A percentile compares a stretch with the other conserved stretches of the same genome.
Conservation (phyloP, 208 protist genomes). For the Leishmania turanica region DNA sequence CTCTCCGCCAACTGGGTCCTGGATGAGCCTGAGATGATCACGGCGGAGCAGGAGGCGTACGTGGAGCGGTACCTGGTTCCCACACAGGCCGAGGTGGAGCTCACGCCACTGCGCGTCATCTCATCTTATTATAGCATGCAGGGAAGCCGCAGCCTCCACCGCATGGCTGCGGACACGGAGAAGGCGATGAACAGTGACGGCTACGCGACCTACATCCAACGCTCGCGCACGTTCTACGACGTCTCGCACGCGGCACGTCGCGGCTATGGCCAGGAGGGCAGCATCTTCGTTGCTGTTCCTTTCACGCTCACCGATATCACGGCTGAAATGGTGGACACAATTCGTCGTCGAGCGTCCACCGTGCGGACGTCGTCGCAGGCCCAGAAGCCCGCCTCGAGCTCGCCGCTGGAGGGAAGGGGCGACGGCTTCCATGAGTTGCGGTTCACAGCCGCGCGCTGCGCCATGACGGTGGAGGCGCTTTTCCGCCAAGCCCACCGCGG, state of each 20-base stretch:
- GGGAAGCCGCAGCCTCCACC: constrained; percentile 21
- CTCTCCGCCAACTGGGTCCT: constrained; percentile 14
- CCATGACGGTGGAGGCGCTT: constrained; percentile 33
- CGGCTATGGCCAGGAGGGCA: constrained; percentile 46
- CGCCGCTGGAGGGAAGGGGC: not conserved
- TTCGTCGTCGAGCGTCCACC: constrained; percentile 3
- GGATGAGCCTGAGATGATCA: constrained; percentile 9
- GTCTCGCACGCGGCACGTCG: constrained; percentile 36
- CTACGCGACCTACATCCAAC: constrained; percentile 29
- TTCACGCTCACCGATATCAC: constrained; percentile 24
- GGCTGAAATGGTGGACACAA: constrained; percentile 10
- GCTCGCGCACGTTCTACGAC: constrained; percentile 37
- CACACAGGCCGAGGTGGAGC: not conserved
- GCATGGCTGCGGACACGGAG: constrained; percentile 35
- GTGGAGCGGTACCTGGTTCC: constrained; percentile 27
- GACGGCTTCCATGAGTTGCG: constrained; percentile 24
- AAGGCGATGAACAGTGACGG: constrained; percentile 39
- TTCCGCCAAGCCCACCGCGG: constrained; percentile 36
- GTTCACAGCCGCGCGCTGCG: constrained; percentile 24
- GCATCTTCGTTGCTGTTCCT: constrained; percentile 40
- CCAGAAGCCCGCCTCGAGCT: not conserved
- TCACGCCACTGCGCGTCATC: constrained; percentile 31
- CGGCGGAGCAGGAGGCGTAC: constrained; percentile 22
- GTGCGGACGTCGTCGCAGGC: not conserved
- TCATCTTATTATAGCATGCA: constrained; percentile 26